Evolutionary conservation across 1,284 basidiomycete genomes (phyloP).

Genomic region (Leccinum subrobustum): DNA sequence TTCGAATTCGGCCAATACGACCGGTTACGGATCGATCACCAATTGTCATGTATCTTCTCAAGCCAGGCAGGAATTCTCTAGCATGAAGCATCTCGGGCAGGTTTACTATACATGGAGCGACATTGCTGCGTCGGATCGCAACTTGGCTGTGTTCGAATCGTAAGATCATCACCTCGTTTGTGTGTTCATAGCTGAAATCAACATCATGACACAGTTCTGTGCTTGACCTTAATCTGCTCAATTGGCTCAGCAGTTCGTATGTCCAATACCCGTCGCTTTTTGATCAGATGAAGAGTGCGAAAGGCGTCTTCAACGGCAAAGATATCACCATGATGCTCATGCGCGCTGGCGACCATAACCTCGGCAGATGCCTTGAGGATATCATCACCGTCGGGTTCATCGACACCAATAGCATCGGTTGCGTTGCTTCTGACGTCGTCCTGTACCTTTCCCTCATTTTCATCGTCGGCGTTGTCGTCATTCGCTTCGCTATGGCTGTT

Average conservation of each 20-base stretch:
- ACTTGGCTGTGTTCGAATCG: conserved; percentile 91
- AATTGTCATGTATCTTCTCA: conserved; percentile 72
- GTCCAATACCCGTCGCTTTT: conserved; percentile 84
- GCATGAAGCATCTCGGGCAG: conserved; percentile 67
- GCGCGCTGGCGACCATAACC: conserved; percentile 59
- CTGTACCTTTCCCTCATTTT: conserved; percentile 95
- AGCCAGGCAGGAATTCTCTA: conserved; percentile 51
- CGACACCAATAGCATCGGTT: conserved; percentile 92
- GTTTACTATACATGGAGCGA: conserved; percentile 95
- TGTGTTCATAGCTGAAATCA: conserved; percentile 6
- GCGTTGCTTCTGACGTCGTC: conserved; percentile 92
- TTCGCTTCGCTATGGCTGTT: conserved; percentile 96
- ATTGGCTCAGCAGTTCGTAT: conserved; percentile 78
- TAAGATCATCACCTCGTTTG: conserved; percentile 40
- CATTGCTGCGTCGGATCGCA: conserved; percentile 65
- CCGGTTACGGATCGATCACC: conserved; percentile 60
- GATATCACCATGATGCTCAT: conserved; percentile 86
- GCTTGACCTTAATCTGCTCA: conserved; percentile 82
- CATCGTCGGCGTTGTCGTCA: conserved; percentile 95
- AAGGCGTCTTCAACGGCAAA: conserved; percentile 75
- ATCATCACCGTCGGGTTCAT: conserved; percentile 89
- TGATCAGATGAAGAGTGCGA: conserved; percentile 68
- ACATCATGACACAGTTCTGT: conserved; percentile 58
- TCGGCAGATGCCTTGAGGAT: conserved; percentile 86
- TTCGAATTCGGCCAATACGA: conserved; percentile 53